These are phyloP conservation scores for Neoboletus magnificus DNA, from an alignment of 768 basidiomycete genomes.

Conservation along the genomic window DNA sequence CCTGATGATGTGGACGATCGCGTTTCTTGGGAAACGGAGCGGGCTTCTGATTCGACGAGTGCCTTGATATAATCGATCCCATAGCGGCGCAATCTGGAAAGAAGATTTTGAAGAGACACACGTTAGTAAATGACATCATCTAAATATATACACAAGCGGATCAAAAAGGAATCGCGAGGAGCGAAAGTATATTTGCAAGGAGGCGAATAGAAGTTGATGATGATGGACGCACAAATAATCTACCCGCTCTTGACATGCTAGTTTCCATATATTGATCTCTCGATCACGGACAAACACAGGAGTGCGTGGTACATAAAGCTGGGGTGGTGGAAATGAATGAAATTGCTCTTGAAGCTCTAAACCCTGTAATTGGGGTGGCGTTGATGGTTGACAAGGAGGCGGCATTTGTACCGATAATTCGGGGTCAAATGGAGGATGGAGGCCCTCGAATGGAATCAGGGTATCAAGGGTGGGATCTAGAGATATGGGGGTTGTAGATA, in stretches of 20 bases:
- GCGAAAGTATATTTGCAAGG: background rate
- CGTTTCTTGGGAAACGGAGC: constrained; percentile 1
- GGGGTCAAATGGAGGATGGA: constrained; percentile 19
- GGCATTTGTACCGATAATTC: constrained; percentile 20
- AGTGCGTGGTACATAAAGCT: constrained; percentile 27
- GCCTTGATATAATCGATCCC: constrained; percentile 33
- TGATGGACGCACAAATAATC: constrained; percentile 29
- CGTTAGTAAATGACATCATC: constrained; percentile 8
- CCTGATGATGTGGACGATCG: background rate
- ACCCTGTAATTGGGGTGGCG: constrained; percentile 14
- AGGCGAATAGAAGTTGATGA: background rate
- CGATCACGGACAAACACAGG: constrained; percentile 32
- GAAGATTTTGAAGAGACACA: background rate
- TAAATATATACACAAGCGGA: constrained; percentile 6
- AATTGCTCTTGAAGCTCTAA: constrained; percentile 26
- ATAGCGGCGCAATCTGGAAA: constrained; percentile 29
- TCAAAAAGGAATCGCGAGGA: background rate
- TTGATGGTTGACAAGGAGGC: constrained; percentile 2
- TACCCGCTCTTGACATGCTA: constrained; percentile 34
- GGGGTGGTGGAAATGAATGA: constrained; percentile 23
- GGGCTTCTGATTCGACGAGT: constrained; percentile 29
- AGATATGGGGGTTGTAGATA: constrained; percentile 1
- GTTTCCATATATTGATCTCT: constrained; percentile 35
- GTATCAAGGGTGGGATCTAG: constrained; percentile 25
- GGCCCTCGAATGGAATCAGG: constrained; percentile 26